phyloP scores from a whole-genome alignment of 768 basidiomycete species.

The Neoboletus brunneissimus region DNA sequence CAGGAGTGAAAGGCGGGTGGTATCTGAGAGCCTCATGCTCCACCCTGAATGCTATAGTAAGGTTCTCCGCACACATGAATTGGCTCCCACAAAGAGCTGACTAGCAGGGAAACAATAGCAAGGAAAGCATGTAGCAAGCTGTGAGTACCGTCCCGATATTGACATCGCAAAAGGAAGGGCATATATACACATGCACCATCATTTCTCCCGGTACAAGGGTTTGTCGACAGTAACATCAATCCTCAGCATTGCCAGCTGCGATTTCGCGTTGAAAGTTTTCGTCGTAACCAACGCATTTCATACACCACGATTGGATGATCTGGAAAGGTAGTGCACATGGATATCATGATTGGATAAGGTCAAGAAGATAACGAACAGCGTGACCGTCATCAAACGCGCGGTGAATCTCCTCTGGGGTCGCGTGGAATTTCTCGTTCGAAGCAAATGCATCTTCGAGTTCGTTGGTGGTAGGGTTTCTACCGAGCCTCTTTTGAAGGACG shows the following conservation, averaged over 20 bases:
- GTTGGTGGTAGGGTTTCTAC: slow-evolving; percentile 10
- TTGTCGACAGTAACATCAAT: neutral
- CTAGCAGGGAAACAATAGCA: no score
- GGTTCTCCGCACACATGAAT: neutral
- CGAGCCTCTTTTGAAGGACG: slow-evolving; percentile 13
- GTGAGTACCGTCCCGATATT: neutral
- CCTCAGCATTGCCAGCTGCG: slow-evolving; percentile 8
- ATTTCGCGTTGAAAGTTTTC: slow-evolving; percentile 20
- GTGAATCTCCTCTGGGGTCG: slow-evolving; percentile 12
- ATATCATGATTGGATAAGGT: neutral
- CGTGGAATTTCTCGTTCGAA: slow-evolving; percentile 11
- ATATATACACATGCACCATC: neutral
- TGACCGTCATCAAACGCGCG: slow-evolving; percentile 16
- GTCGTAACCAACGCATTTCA: slow-evolving; percentile 23
- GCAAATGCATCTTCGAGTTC: slow-evolving; percentile 1
- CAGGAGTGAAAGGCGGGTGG: neutral
- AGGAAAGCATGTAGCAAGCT: neutral
- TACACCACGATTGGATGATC: slow-evolving; percentile 16
- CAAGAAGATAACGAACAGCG: slow-evolving; percentile 1
- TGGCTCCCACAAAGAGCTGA: no score
- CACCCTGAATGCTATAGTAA: no score
- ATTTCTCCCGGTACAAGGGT: no score
- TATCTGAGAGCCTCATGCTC: neutral
- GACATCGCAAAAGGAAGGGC: neutral
- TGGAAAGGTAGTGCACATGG: neutral